A percentile compares a stretch with the other conserved stretches of the same genome.
phyloP scores from a whole-genome alignment of 2,329 filamentous ascomycete genomes.

The Aaosphaeria pasadenensis region DNA sequence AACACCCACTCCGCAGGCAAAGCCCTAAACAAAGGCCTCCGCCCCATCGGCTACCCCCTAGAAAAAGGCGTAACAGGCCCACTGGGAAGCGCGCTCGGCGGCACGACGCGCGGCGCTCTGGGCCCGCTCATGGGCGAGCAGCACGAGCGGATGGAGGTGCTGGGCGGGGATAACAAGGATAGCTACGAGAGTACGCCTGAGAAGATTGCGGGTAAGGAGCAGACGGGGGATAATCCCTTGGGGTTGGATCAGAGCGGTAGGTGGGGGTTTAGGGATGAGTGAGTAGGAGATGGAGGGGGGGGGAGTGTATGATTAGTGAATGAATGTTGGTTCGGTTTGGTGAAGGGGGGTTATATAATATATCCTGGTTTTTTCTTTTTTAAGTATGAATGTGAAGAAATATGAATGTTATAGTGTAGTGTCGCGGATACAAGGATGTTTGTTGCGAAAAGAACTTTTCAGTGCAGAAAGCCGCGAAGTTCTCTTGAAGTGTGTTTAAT shows the following conservation, averaged over 20 bases:
- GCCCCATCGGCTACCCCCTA: conserved; percentile 37
- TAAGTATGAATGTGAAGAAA: neutral
- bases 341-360: neutral
- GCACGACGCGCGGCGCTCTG: conserved; percentile 33
- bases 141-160: conserved; percentile 32
- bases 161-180: conserved; percentile 41
- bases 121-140: conserved; percentile 34
- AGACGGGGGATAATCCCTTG: conserved; percentile 39
- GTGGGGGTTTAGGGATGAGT: conserved; percentile 35
- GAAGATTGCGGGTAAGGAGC: conserved; percentile 37
- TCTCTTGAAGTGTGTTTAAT: no score
- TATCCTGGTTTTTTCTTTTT: neutral
- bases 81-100: conserved; percentile 35
- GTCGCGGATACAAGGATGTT: neutral
- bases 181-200: conserved; percentile 33
- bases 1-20: conserved; percentile 23
- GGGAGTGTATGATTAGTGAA: neutral
- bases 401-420: neutral
- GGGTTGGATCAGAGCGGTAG: conserved; percentile 37
- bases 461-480: no score
- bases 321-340: no score
- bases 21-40: conserved; percentile 35
- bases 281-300: conserved; percentile 2
- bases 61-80: conserved; percentile 35
- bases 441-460: neutral